A percentile compares a stretch with the other conserved stretches of the same genome.
phyloP scores from a whole-genome alignment of 2,329 filamentous ascomycete species.

The Colletotrichum acutatum region DNA sequence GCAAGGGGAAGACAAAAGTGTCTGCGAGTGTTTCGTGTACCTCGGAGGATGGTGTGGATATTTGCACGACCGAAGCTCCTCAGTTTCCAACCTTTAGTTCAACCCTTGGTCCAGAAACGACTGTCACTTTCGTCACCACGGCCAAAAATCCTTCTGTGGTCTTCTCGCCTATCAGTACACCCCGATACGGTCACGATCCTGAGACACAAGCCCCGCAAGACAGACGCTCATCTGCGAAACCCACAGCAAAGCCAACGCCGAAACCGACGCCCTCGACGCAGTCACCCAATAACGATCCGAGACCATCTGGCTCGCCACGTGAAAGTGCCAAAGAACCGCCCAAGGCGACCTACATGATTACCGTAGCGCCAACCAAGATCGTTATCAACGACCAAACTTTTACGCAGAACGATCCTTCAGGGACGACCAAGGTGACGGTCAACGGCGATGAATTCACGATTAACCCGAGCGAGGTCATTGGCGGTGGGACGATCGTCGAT shows the following conservation, averaged over 20 bases:
- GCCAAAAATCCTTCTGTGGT: constrained; percentile 66
- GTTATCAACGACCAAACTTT: constrained; percentile 60
- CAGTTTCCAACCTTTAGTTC: constrained; percentile 26
- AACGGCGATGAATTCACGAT: constrained; percentile 58
- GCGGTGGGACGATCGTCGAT: constrained; percentile 55
- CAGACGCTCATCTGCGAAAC: constrained; percentile 7
- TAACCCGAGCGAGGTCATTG: constrained; percentile 56
- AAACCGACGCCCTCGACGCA: not conserved
- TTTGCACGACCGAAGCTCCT: not conserved
- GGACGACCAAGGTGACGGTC: constrained; percentile 56
- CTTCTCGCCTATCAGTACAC: constrained; percentile 39
- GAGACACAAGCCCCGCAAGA: constrained; percentile 21
- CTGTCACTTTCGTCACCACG: constrained; percentile 60
- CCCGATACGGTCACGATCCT: constrained; percentile 28
- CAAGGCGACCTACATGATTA: constrained; percentile 50
- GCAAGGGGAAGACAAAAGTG: not conserved
- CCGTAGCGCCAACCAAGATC: constrained; percentile 56
- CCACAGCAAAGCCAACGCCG: not conserved
- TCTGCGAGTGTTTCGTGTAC: not conserved
- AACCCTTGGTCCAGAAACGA: constrained; percentile 35
- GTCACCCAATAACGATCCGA: constrained; percentile 10
- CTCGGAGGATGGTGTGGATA: not conserved
- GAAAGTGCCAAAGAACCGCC: constrained; percentile 11
- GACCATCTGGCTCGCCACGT: not conserved
- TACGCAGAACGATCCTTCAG: constrained; percentile 47